phyloP scores from a whole-genome alignment of 192 early-diverging fungal genomes.

The Rhizoclosmatium globosum region DNA sequence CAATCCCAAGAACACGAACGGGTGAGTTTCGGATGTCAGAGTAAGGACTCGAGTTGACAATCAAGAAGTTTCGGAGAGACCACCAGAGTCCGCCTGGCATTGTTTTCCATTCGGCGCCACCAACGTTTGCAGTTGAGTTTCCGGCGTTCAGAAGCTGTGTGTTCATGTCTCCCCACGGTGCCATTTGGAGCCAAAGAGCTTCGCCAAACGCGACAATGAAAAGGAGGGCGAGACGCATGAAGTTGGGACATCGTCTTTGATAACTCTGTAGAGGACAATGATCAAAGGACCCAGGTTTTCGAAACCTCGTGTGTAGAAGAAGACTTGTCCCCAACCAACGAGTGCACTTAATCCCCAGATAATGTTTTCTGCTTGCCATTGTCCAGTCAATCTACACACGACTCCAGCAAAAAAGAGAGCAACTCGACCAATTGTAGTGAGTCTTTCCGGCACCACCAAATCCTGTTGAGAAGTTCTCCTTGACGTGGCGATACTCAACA shows the following conservation, averaged over 20 bases:
- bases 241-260: conserved; percentile 11
- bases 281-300: conserved; percentile 14
- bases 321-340: conserved; percentile 13
- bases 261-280: conserved; percentile 1
- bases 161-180: conserved; percentile 9
- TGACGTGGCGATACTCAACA: not conserved
- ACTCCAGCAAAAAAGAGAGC: not conserved
- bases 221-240: not conserved
- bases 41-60: conserved; percentile 1
- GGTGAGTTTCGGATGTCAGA: not conserved
- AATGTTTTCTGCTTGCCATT: conserved; percentile 26
- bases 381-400: not conserved
- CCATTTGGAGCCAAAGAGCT: conserved; percentile 32
- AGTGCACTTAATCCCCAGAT: conserved; percentile 21
- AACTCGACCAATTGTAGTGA: not conserved
- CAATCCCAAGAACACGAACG: not conserved
- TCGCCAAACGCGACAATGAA: conserved; percentile 27
- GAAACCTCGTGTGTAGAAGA: conserved; percentile 29
- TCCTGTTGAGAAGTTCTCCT: not conserved
- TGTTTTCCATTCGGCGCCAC: conserved; percentile 10
- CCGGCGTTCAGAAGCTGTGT: not conserved
- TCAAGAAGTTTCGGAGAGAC: conserved; percentile 12
- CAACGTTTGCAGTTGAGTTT: not conserved
- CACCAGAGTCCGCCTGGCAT: conserved; percentile 12
- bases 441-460: conserved; percentile 7